Evolutionary conservation across 2,329 filamentous ascomycete species (phyloP).

Genomic region (Furcasterigmium sp.): DNA sequence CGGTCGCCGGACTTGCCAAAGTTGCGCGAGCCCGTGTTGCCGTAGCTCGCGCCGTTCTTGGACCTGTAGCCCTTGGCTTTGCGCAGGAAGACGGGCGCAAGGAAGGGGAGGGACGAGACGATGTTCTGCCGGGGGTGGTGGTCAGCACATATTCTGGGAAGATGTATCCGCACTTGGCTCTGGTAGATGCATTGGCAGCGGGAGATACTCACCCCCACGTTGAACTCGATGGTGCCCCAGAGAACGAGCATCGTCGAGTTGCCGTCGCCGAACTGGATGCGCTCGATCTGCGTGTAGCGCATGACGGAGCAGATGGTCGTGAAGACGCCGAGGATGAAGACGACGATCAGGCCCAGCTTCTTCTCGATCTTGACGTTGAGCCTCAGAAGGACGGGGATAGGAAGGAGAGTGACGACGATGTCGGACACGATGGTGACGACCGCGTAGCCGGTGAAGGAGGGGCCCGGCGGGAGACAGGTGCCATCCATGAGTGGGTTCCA

Average conservation of each 20-base stretch:
- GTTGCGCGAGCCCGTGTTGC: constrained; percentile 15
- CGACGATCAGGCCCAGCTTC: constrained; percentile 43
- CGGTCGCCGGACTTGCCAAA: constrained; percentile 18
- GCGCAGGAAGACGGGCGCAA: constrained; percentile 35
- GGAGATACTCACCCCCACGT: constrained; percentile 41
- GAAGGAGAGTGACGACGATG: constrained; percentile 41
- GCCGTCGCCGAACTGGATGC: constrained; percentile 43
- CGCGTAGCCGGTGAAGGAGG: constrained; percentile 46
- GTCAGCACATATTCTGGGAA: background rate
- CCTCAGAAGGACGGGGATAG: constrained; percentile 42
- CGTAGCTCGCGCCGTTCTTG: constrained; percentile 23
- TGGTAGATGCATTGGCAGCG: no score
- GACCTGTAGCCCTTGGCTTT: constrained; percentile 36
- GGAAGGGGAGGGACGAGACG: constrained; percentile 39
- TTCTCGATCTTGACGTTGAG: constrained; percentile 42
- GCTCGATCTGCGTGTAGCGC: constrained; percentile 44
- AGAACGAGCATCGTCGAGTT: constrained; percentile 52
- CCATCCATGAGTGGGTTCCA: constrained; percentile 36
- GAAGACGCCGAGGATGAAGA: constrained; percentile 49
- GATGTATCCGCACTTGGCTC: no score
- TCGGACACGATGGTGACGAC: constrained; percentile 47
- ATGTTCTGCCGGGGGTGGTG: constrained; percentile 28
- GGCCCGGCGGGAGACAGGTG: constrained; percentile 37
- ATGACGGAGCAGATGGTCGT: constrained; percentile 50
- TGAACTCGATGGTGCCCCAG: constrained; percentile 54